Evolutionary conservation across 768 basidiomycete species (phyloP).

Genomic region (Ramaria sp.): DNA sequence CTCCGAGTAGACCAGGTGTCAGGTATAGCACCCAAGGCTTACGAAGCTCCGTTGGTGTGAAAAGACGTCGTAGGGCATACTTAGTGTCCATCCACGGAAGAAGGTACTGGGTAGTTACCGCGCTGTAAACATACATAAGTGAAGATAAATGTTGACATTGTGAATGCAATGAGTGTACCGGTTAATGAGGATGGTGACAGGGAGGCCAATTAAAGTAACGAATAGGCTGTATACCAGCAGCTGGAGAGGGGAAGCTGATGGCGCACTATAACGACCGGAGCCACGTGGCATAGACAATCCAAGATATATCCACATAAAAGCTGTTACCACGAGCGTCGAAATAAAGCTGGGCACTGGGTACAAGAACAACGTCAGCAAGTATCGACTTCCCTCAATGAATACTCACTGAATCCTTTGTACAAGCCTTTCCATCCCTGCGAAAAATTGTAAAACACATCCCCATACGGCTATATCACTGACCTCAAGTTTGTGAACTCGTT

Average conservation of each 20-base stretch:
- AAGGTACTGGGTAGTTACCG: conserved; percentile 75
- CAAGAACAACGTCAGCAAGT: not conserved
- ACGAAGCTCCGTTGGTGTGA: conserved; percentile 73
- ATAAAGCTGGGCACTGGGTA: conserved; percentile 37
- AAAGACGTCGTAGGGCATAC: conserved; percentile 52
- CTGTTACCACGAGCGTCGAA: conserved; percentile 41
- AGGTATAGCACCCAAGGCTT: conserved; percentile 73
- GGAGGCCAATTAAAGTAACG: conserved; percentile 55
- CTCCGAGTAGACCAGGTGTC: conserved; percentile 53
- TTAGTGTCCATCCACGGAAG: conserved; percentile 50
- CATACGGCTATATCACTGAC: conserved; percentile 25
- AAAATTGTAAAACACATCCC: conserved; percentile 10
- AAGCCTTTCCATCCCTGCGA: conserved; percentile 55
- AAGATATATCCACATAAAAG: conserved; percentile 50
- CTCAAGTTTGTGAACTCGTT: conserved; percentile 62
- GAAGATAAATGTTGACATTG: conserved; percentile 3
- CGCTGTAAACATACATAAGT: conserved; percentile 27
- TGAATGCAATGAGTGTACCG: conserved; percentile 33
- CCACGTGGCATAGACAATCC: conserved; percentile 32
- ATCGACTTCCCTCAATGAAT: not conserved
- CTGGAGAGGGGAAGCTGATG: conserved; percentile 48
- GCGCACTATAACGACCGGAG: conserved; percentile 55
- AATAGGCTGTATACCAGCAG: conserved; percentile 53
- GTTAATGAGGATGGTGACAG: conserved; percentile 65
- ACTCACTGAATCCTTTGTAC: conserved; percentile 68